A percentile compares a stretch with the other conserved stretches of the same genome.
Evolutionary conservation across 257 asterid genomes (phyloP).

Genomic region (Nicotiana otophora): DNA sequence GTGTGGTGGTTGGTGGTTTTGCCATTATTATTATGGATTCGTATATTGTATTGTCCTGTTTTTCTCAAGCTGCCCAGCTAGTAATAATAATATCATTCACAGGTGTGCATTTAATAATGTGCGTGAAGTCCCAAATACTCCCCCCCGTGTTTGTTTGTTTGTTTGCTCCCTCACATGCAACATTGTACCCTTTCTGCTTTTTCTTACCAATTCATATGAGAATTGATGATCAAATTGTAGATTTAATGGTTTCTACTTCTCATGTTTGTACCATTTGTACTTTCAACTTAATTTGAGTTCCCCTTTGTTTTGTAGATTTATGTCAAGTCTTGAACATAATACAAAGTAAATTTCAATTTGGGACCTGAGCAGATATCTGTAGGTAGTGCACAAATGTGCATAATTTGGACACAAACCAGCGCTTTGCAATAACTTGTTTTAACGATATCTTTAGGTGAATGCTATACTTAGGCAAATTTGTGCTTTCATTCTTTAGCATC

Average conservation of each 20-base stretch:
- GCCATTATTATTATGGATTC: background rate
- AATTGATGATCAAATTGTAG: slow-evolving; percentile 5
- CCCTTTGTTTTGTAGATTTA: background rate
- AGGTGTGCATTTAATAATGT: slow-evolving; percentile 3
- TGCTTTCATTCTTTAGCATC: too few species aligned
- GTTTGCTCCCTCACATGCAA: slow-evolving; percentile 29
- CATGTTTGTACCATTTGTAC: background rate
- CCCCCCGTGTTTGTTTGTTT: background rate
- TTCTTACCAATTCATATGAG: slow-evolving; percentile 2
- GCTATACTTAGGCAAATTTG: too few species aligned
- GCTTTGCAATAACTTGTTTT: too few species aligned
- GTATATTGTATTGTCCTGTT: background rate
- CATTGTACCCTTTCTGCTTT: slow-evolving; percentile 17
- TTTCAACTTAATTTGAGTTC: background rate
- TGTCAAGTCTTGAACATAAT: too few species aligned
- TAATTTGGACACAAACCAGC: too few species aligned
- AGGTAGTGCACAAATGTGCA: too few species aligned
- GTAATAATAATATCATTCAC: background rate
- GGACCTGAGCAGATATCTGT: too few species aligned
- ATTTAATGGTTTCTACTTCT: slow-evolving; percentile 19
- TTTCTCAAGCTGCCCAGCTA: slow-evolving; percentile 6
- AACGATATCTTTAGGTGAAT: too few species aligned
- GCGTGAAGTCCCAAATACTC: background rate
- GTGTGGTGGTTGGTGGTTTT: background rate
- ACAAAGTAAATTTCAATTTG: too few species aligned